Conservation (phyloP, 2,329 filamentous ascomycete genomes). For the Leptographium galeiforme region DNA sequence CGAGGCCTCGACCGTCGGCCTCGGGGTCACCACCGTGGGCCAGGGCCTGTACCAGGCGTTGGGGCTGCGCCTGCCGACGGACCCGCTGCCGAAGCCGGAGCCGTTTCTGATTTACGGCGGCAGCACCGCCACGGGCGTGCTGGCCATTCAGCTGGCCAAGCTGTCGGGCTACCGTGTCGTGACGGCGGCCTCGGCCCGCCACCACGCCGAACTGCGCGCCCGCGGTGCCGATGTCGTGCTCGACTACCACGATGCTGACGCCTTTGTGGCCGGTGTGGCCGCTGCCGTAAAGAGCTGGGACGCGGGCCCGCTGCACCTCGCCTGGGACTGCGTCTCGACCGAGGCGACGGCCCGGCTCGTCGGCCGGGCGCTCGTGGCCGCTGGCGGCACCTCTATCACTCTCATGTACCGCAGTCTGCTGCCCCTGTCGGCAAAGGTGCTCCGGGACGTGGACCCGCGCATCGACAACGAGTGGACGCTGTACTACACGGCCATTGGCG, state of each 20-base stretch:
- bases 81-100: conserved; percentile 13
- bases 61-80: conserved; percentile 29
- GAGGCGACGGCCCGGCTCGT: conserved; percentile 17
- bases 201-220: conserved; percentile 24
- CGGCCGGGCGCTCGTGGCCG: conserved; percentile 12
- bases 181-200: conserved; percentile 24
- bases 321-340: conserved; percentile 23
- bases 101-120: conserved; percentile 32
- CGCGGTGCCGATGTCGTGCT: conserved; percentile 32
- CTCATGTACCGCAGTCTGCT: conserved; percentile 9
- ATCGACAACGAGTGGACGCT: conserved; percentile 14
- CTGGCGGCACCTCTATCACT: neutral
- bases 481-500: conserved; percentile 21
- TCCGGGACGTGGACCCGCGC: conserved; percentile 26
- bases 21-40: conserved; percentile 28
- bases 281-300: conserved; percentile 13
- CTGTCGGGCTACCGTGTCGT: conserved; percentile 25
- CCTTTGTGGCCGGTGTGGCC: conserved; percentile 11
- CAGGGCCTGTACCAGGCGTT: conserved; percentile 35
- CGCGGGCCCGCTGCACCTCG: conserved; percentile 14
- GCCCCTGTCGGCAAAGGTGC: neutral
- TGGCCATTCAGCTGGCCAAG: conserved; percentile 31
- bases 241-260: conserved; percentile 25
- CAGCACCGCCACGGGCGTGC: conserved; percentile 42
- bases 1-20: conserved; percentile 29